Base-by-base conservation (phyloP, 306 rosid genomes). In the Trichosanthes truncata region DNA sequence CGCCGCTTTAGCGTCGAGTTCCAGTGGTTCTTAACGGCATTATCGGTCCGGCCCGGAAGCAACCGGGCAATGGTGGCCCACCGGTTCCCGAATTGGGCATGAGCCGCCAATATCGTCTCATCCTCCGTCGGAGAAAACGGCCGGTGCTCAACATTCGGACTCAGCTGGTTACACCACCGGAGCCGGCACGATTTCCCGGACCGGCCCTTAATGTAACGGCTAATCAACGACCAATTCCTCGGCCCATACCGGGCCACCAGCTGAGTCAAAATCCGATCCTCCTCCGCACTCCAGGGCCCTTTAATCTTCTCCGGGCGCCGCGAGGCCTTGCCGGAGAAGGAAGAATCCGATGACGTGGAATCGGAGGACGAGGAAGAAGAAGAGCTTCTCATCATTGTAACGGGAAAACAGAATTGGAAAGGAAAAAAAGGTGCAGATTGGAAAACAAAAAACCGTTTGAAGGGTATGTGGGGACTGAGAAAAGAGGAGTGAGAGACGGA, bases 41-140 rank as follows among this genome's bases (percentile, higher is more conserved):
- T 95, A 41, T 95, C 99, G 11, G 99, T 95, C 74, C 99, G 87
- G 21, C 99, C 99, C 3, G 96, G 97, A 4, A 95, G 88, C 26
- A 92, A 69, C 1, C 97, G 86, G 5, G 99, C 99, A 76, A 95
- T 95, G 83, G 97, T 90, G 80, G 99, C 97, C 99, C 99, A 95
- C 66, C 97, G 80, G 87, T 95, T 95, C 2, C 99, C 97, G 75
- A 85, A 90, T 68, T 80, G 91, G 12, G 89, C 85, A 26, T 95
- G 99, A 0, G 99, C 99, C 0, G 89, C 91, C 18, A 91, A 62
- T 59, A 95, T 95, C 35, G 96, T 75, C 2, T 90, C 87, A 52
- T 92, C 99, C 87, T 95, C 99, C 7, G 89, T 82, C 5, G 85
- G 74, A 0, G 97, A 93, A 45, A 95, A 95, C 0, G 99, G 97